phyloP scores from a whole-genome alignment of 306 rosid species.

The cucumber (Cucumis sativus) region DNA sequence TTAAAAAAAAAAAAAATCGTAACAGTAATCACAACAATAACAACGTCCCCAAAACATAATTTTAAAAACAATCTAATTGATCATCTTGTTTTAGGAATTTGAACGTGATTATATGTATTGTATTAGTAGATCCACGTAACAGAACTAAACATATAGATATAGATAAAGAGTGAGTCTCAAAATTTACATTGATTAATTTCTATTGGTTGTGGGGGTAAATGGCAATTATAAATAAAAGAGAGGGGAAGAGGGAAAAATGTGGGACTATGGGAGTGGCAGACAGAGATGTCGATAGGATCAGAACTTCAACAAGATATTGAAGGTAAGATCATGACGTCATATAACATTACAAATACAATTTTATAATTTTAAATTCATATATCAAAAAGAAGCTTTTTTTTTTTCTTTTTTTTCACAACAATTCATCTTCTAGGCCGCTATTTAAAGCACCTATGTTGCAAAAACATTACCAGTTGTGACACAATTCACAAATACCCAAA shows the following conservation, averaged over 20 bases:
- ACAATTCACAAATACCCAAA: neutral
- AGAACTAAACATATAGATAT: no score
- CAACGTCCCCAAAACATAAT: no score
- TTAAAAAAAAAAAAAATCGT: no score
- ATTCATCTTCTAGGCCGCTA: constrained; percentile 16
- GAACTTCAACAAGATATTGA: constrained; percentile 23
- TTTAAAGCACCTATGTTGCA: constrained; percentile 8
- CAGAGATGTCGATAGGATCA: constrained; percentile 35
- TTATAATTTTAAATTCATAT: no score
- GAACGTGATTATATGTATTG: no score
- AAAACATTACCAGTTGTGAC: neutral
- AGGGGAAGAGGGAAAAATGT: neutral
- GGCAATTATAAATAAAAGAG: neutral
- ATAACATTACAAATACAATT: neutral
- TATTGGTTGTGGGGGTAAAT: no score
- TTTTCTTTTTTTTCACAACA: neutral
- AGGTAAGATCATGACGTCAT: constrained; percentile 16
- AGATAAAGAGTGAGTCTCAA: no score
- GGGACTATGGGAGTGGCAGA: constrained; percentile 41
- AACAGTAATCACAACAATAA: no score
- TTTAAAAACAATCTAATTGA: no score
- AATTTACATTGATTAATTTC: no score
- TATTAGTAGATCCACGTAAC: no score
- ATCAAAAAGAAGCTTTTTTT: neutral
- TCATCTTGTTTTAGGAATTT: no score